phyloP scores from a whole-genome alignment of 2,329 filamentous ascomycete species.

The Madurella mycetomatis region DNA sequence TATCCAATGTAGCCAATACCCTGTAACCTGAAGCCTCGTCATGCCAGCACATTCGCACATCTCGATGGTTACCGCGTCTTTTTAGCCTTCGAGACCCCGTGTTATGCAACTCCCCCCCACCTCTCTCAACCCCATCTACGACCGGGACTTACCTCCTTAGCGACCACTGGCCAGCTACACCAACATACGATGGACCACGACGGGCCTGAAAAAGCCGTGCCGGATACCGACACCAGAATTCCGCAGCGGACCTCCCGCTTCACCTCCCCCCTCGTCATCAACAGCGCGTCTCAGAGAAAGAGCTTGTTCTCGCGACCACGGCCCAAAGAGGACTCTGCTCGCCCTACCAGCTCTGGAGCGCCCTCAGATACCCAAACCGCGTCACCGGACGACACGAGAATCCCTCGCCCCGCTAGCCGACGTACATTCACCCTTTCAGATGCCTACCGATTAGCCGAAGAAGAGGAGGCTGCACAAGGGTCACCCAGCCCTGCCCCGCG shows the following conservation, averaged over 20 bases:
- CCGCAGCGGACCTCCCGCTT: constrained; percentile 25
- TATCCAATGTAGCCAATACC: not conserved
- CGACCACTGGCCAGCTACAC: not conserved
- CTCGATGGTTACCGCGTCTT: not conserved
- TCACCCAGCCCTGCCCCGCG: constrained; percentile 51
- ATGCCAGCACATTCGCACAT: constrained; percentile 8
- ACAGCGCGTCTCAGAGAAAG: constrained; percentile 36
- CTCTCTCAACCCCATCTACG: not conserved
- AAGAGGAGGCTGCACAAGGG: constrained; percentile 37
- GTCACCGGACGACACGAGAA: constrained; percentile 26
- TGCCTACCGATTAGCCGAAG: constrained; percentile 36
- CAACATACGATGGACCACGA: constrained; percentile 26
- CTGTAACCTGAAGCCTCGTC: not conserved
- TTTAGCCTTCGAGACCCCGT: not conserved
- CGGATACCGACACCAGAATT: constrained; percentile 12
- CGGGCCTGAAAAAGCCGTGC: constrained; percentile 9
- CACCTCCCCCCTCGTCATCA: constrained; percentile 34
- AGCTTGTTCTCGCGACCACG: constrained; percentile 35
- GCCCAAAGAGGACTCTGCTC: constrained; percentile 22
- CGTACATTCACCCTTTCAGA: constrained; percentile 38
- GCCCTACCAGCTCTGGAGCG: constrained; percentile 25
- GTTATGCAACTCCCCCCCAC: not conserved
- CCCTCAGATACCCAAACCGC: constrained; percentile 20
- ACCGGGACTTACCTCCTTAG: not conserved
- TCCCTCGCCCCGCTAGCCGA: constrained; percentile 27